Conservation (phyloP, 768 basidiomycete genomes). For the Mycena indigotica region DNA sequence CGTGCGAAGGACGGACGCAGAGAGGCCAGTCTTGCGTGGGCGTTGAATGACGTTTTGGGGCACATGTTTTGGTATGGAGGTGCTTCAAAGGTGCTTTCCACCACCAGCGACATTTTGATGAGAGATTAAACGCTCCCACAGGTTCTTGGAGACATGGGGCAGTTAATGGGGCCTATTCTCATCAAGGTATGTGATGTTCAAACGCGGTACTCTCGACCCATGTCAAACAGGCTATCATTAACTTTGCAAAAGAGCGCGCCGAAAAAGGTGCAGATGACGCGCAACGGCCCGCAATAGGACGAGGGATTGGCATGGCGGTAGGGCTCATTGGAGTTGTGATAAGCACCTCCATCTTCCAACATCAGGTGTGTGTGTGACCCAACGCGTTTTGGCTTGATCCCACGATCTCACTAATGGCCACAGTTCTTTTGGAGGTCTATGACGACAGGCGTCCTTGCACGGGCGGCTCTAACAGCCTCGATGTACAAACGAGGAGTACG, state of each 20-base stretch:
- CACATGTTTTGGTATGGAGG: conserved; percentile 66
- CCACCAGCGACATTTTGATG: too few relatives aligned
- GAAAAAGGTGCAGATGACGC: conserved; percentile 39
- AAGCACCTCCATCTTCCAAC: conserved; percentile 55
- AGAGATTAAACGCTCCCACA: conserved; percentile 32
- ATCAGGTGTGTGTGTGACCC: conserved; percentile 49
- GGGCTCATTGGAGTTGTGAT: conserved; percentile 55
- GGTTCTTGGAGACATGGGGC: conserved; percentile 62
- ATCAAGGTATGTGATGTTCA: conserved; percentile 45
- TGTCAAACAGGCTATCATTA: conserved; percentile 53
- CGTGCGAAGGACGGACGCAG: conserved; percentile 45
- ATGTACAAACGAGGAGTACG: conserved; percentile 71
- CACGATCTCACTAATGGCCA: conserved; percentile 3
- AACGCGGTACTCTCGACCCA: background rate
- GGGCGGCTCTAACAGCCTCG: conserved; percentile 67
- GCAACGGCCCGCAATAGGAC: conserved; percentile 44
- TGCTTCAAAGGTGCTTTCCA: conserved; percentile 52
- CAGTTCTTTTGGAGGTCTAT: conserved; percentile 76
- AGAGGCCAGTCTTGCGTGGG: conserved; percentile 57
- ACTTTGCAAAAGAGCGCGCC: conserved; percentile 54
- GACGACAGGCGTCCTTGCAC: conserved; percentile 63
- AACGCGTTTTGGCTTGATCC: background rate
- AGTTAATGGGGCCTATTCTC: conserved; percentile 64
- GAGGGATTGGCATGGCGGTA: conserved; percentile 61
- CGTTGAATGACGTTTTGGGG: conserved; percentile 63